Evolutionary conservation across 2,329 filamentous ascomycete species (phyloP).

Genomic region (Neospermospora avenae): DNA sequence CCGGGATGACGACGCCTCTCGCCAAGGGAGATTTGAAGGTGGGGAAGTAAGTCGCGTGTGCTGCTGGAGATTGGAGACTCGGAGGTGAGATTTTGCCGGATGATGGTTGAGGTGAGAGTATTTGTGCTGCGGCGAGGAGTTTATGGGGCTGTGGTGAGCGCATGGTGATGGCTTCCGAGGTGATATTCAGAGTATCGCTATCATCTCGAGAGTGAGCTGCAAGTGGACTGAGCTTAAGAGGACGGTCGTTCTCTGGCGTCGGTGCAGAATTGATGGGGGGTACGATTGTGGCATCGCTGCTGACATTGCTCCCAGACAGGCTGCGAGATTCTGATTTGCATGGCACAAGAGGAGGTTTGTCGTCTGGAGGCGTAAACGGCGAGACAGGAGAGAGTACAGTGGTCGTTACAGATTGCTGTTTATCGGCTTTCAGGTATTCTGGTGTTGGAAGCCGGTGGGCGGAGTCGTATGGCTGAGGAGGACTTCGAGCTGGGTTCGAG

Average conservation of each 20-base stretch:
- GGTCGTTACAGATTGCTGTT: conserved; percentile 17
- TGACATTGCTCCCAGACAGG: background rate
- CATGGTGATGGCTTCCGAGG: conserved; percentile 22
- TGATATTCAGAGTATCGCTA: conserved; percentile 32
- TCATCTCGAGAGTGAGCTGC: conserved; percentile 21
- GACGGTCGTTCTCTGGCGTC: conserved; percentile 1
- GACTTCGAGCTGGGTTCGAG: conserved; percentile 16
- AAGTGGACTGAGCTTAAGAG: conserved; percentile 11
- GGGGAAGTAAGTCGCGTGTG: conserved; percentile 23
- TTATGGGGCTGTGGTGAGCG: conserved; percentile 31
- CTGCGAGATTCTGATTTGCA: conserved; percentile 23
- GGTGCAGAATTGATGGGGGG: background rate
- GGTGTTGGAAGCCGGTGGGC: conserved; percentile 25
- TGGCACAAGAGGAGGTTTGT: conserved; percentile 22
- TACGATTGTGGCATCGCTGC: conserved; percentile 7
- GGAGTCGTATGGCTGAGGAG: conserved; percentile 13
- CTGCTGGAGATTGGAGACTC: conserved; percentile 16
- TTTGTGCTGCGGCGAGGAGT: conserved; percentile 17
- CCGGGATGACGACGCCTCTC: conserved; percentile 23
- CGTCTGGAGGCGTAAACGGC: conserved; percentile 27
- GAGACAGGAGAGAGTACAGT: conserved; percentile 24
- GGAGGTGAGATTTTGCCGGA: conserved; percentile 21
- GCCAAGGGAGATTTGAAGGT: conserved; percentile 16
- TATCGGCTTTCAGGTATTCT: conserved; percentile 27
- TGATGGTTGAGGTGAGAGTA: conserved; percentile 27